Evolutionary conservation across 2,329 filamentous ascomycete species (phyloP).

Genomic region (Celoporthe dispersa): DNA sequence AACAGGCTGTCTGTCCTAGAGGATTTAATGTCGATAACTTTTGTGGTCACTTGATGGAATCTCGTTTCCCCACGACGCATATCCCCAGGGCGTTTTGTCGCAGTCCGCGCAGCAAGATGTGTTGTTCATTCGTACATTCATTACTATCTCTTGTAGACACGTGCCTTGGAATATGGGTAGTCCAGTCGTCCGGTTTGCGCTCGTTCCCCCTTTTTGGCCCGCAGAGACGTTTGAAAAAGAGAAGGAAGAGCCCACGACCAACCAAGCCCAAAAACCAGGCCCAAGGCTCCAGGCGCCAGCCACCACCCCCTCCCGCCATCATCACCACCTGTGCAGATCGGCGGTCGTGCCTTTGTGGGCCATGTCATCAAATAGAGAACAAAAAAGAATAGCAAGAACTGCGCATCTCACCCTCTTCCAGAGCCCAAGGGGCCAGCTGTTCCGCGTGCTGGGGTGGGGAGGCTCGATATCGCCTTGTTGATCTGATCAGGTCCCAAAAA

Average conservation of each 20-base stretch:
- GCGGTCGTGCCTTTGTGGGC: neutral
- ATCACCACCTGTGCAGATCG: neutral
- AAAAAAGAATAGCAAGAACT: neutral
- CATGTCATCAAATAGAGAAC: neutral
- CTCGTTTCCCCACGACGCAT: neutral
- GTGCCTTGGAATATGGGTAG: neutral
- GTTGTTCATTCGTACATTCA: slow-evolving; percentile 24
- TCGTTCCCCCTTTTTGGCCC: too few species aligned
- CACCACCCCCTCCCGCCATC: neutral
- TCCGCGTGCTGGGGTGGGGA: neutral
- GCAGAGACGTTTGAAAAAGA: neutral
- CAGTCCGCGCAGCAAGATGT: neutral
- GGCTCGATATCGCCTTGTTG: neutral
- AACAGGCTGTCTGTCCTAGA: slow-evolving; percentile 1
- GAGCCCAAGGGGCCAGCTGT: neutral
- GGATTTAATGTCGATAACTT: neutral
- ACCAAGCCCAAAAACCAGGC: neutral
- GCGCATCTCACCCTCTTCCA: neutral
- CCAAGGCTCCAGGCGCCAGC: neutral
- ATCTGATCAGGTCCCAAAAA: neutral
- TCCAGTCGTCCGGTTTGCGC: neutral
- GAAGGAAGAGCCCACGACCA: neutral
- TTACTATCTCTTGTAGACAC: slow-evolving; percentile 24
- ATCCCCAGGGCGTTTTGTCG: neutral
- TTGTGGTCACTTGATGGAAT: neutral